Conservation (phyloP, 345 rosid species). For the Salix viminalis region DNA sequence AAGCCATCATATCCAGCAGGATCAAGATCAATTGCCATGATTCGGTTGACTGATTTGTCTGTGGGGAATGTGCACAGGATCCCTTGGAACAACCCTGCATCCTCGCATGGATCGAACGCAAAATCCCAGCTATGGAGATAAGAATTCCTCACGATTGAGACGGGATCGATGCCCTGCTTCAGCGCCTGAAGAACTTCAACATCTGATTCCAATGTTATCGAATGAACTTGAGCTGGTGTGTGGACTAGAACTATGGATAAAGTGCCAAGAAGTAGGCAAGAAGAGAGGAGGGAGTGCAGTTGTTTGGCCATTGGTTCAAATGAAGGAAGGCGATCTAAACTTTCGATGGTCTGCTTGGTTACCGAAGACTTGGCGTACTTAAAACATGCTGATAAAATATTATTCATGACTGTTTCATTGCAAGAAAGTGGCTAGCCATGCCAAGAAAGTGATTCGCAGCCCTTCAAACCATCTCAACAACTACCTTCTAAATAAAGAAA, state of each 20-base stretch:
- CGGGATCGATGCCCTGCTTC: conserved; percentile 39
- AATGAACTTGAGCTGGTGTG: conserved; percentile 1
- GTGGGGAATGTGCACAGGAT: conserved; percentile 43
- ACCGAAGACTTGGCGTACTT: background rate
- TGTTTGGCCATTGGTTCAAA: background rate
- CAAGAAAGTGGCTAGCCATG: background rate
- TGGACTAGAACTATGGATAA: background rate
- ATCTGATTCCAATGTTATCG: conserved; percentile 31
- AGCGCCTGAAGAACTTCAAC: conserved; percentile 36
- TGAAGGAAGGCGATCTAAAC: background rate
- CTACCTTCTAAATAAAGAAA: background rate
- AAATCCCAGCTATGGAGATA: conserved; percentile 55
- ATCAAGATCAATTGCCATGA: conserved; percentile 47
- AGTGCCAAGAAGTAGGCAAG: background rate
- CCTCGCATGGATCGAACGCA: conserved; percentile 48
- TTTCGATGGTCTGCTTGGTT: background rate
- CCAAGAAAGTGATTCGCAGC: background rate
- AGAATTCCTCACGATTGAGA: conserved; percentile 38
- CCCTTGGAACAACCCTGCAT: conserved; percentile 38
- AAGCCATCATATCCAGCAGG: conserved; percentile 55
- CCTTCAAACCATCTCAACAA: background rate
- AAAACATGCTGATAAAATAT: background rate
- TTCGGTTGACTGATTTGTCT: conserved; percentile 35
- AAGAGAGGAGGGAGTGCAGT: background rate
- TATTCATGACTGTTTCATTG: background rate